phyloP scores from a whole-genome alignment of 306 rosid genomes.

The Aeschynomene evenia region DNA sequence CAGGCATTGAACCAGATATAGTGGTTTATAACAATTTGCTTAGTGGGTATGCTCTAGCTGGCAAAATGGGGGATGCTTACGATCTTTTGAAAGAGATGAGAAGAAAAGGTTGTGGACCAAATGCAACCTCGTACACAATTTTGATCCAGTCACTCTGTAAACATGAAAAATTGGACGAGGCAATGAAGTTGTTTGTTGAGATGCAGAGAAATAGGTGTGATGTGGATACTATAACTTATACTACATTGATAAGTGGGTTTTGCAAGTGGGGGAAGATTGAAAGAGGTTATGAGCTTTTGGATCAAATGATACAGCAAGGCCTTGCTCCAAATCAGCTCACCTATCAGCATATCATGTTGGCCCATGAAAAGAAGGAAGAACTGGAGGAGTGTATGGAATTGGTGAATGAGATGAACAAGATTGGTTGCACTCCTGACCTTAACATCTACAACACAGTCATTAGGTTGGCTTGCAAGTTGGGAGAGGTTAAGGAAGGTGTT shows the following conservation, averaged over 20 bases:
- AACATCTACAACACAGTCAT: conserved; percentile 61
- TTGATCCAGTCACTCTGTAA: conserved; percentile 74
- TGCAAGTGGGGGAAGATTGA: conserved; percentile 80
- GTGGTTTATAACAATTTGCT: conserved; percentile 76
- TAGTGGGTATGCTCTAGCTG: conserved; percentile 68
- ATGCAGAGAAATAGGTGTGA: conserved; percentile 78
- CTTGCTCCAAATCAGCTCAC: conserved; percentile 60
- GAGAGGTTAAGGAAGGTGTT: conserved; percentile 69
- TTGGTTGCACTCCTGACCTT: conserved; percentile 68
- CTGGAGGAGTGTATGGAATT: conserved; percentile 79
- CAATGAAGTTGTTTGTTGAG: conserved; percentile 60
- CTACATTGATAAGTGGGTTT: conserved; percentile 73
- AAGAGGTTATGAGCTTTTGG: conserved; percentile 70
- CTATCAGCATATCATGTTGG: conserved; percentile 62
- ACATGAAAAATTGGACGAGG: conserved; percentile 77
- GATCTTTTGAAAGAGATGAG: conserved; percentile 78
- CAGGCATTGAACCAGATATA: conserved; percentile 63
- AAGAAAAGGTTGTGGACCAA: conserved; percentile 61
- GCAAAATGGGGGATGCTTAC: conserved; percentile 78
- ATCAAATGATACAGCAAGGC: conserved; percentile 68
- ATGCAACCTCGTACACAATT: conserved; percentile 61
- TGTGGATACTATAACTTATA: conserved; percentile 66
- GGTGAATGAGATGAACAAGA: conserved; percentile 69
- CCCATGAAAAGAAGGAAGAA: conserved; percentile 87
- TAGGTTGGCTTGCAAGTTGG: conserved; percentile 80